Evolutionary conservation across 2,329 filamentous ascomycete species (phyloP), one percentile per base, ranked within the genome.

Genomic region (Colletotrichum echinochloae): DNA sequence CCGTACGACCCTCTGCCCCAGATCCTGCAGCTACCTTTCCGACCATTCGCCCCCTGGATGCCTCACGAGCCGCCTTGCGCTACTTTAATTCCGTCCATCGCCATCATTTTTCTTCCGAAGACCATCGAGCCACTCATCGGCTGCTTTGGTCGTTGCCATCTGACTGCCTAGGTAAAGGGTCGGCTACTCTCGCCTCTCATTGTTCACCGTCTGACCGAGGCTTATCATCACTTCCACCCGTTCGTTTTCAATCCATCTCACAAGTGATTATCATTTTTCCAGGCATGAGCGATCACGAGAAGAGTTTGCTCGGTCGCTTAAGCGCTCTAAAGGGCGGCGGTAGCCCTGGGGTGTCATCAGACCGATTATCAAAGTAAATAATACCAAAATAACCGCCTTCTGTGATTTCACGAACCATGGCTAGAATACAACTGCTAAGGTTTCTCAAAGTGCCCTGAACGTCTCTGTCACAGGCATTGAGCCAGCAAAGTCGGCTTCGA

Each of bases 221-320:
- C 26, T 33, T 26, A 35, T 18, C 28, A 16, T 8, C 23, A 55
- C 23, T 54, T 28, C 28, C 23, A 12, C 18, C 6, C 14, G 39
- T 28, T 52, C 33, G 5, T 44, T 51, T 51, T 44, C 52, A 33
- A 20, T 39, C 44, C 16, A 30, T 1, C 4, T 39, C 2, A 3
- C 28, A 68, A 23, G 39, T 46, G 20, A 9, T 12, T 2, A 46
- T 18, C 35, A 12, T 37, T 5, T n/a, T 35, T 46, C 44, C 37
- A 28, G 18, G 28, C 20, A 71, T 71, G 68, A 55, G 51, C 48
- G 41, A 60, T 23, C 30, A 60, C 37, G 86, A 88, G 73, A 82
- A 80, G 70, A 83, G 83, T 26, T 79, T 90, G 30, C 78, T 89
- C 28, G 84, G 87, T 66, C 84, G 88, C 37, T 81, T 90, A 37